Base-by-base conservation (phyloP, 768 basidiomycete genomes). In the Boletus sp. region DNA sequence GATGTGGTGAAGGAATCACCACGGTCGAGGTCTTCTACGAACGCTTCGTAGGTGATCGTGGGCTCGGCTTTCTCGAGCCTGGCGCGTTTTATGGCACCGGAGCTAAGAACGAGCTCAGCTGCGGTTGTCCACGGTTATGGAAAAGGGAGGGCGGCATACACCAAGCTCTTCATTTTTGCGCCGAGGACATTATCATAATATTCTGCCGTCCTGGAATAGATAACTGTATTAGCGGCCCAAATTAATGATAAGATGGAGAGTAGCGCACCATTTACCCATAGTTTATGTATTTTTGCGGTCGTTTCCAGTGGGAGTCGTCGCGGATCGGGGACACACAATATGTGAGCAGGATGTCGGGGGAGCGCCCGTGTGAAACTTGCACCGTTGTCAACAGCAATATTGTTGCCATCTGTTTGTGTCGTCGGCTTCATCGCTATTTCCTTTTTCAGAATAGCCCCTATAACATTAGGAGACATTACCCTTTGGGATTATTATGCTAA, bases 1-100 rank as follows among this genome's bases (percentile, higher is more conserved):
- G 85, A 79, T 5, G 88, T 81, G 0, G 89, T 90, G 69, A 92
- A 91, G 1, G 87, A 84, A 66, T 92, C 90, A 15, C 88, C 89
- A 23, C 79, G 79, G 64, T 91, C 88, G 46, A 92, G 74, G 29
- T 89, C 87, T 60, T 85, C 80, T 19, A 90, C 85, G 59, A 92
- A 90, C 29, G 79, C 70, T 68, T 90, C 85, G 65, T 88, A 91
- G 50, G 76, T 83, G 57, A 91, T 89, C 38, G 73, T 71, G 4
- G 85, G 79, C 62, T 87, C 85, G 33, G 64, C 64, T 43, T 83
- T 82, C 66, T 90, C 89, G 27, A 88, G 77, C 55, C 78, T 79
- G 27, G 83, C 75, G 51, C 90, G 79, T 60, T 82, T 83, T 59
- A 90, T 83, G 47, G 89, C 83, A 50, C 90, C 87, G 60, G 82